These are phyloP conservation scores for Thraustotheca clavata DNA, from an alignment of 352 stramenopile genomes.

Conservation along the genomic window DNA sequence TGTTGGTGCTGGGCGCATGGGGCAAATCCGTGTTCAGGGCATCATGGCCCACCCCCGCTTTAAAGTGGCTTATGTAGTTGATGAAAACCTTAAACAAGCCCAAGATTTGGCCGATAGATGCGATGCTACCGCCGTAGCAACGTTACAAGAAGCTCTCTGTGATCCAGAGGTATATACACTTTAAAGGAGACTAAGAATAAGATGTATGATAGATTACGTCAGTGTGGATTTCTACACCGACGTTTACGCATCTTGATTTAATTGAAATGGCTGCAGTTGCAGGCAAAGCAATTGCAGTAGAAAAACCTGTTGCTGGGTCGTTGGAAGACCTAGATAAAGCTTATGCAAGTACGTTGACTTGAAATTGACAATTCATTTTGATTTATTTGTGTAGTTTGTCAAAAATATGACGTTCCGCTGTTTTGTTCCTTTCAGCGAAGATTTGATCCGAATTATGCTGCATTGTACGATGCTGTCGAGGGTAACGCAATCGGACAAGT, in stretches of 20 bases:
- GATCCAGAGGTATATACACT: background rate
- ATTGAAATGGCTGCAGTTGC: slow-evolving; percentile 29
- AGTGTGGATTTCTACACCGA: slow-evolving; percentile 71
- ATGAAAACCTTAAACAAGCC: slow-evolving; percentile 25
- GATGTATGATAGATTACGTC: slow-evolving; percentile 34
- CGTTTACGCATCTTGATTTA: slow-evolving; percentile 50
- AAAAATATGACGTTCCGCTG: slow-evolving; percentile 46
- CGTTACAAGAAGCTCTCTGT: slow-evolving; percentile 5
- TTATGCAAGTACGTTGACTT: slow-evolving; percentile 27
- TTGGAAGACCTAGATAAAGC: slow-evolving; percentile 51
- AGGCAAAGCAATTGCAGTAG: slow-evolving; percentile 46
- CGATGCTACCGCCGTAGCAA: slow-evolving; percentile 1
- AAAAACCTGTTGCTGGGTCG: slow-evolving; percentile 57
- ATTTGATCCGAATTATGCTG: slow-evolving; percentile 83
- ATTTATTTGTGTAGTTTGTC: slow-evolving; percentile 24
- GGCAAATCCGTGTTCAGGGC: slow-evolving; percentile 49
- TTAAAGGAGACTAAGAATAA: background rate
- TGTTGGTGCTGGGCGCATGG: slow-evolving; percentile 68
- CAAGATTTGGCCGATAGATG: slow-evolving; percentile 11
- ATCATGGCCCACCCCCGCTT: slow-evolving; percentile 46
- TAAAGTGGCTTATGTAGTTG: slow-evolving; percentile 52
- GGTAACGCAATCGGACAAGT: slow-evolving; percentile 47
- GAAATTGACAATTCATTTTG: background rate
- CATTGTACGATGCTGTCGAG: slow-evolving; percentile 26
- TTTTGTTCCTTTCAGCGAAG: slow-evolving; percentile 88